Conservation (phyloP, 1,284 basidiomycete genomes). For the Cutaneotrichosporon arboriforme region DNA sequence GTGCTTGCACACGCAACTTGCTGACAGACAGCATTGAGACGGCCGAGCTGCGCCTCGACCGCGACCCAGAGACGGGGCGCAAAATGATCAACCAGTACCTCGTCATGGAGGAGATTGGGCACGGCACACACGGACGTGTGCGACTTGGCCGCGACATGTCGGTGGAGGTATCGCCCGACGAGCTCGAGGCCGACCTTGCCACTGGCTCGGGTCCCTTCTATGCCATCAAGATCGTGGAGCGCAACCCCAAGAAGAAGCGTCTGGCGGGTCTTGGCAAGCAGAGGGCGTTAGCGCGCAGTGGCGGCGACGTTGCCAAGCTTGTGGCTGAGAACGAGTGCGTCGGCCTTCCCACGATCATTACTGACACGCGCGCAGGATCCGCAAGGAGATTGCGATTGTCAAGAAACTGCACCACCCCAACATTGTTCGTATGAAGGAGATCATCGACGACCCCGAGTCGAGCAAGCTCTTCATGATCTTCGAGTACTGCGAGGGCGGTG, state of each 20-base stretch:
- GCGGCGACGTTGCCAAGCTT: slow-evolving; percentile 53
- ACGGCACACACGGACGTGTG: slow-evolving; percentile 76
- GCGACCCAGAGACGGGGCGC: slow-evolving; percentile 46
- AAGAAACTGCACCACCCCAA: slow-evolving; percentile 90
- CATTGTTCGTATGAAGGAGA: slow-evolving; percentile 85
- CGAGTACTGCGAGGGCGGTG: slow-evolving; percentile 92
- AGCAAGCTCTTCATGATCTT: slow-evolving; percentile 95
- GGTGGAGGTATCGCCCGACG: slow-evolving; percentile 19
- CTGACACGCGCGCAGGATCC: slow-evolving; percentile 47
- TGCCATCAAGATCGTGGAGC: slow-evolving; percentile 72
- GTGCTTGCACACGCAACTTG: background rate
- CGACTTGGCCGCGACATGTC: slow-evolving; percentile 62
- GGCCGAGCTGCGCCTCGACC: slow-evolving; percentile 45
- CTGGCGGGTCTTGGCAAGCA: slow-evolving; percentile 53
- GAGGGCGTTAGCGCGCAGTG: slow-evolving; percentile 15
- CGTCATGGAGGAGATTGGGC: slow-evolving; percentile 61
- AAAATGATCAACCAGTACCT: slow-evolving; percentile 74
- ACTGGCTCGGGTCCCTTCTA: slow-evolving; percentile 14
- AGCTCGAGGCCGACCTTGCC: slow-evolving; percentile 17
- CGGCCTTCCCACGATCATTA: background rate
- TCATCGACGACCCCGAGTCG: slow-evolving; percentile 86
- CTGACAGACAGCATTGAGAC: slow-evolving; percentile 54
- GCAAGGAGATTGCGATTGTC: slow-evolving; percentile 95
- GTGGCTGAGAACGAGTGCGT: slow-evolving; percentile 48
- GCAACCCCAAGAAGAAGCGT: slow-evolving; percentile 58